These are phyloP conservation scores for Suhomyces pyralidae DNA, from an alignment of 805 yeast genomes.

Conservation along the genomic window DNA sequence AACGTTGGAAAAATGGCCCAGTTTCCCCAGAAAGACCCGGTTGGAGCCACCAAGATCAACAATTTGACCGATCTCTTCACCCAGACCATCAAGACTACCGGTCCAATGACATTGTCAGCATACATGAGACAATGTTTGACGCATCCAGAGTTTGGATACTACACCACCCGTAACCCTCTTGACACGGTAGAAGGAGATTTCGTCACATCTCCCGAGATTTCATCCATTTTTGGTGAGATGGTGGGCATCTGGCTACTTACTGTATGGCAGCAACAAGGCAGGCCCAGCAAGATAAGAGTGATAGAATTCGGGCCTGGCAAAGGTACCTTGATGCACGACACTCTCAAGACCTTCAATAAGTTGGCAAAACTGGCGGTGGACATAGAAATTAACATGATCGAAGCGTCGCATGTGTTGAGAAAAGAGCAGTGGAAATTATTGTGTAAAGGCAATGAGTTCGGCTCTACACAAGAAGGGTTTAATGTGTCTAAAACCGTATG, in stretches of 20 bases:
- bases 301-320: conserved; percentile 85
- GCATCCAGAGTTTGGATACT: conserved; percentile 75
- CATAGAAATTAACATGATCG: conserved; percentile 56
- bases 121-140: conserved; percentile 82
- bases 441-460: conserved; percentile 29
- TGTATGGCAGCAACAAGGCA: conserved; percentile 55
- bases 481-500: conserved; percentile 43
- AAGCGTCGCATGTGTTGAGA: conserved; percentile 66
- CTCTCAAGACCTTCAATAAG: conserved; percentile 46
- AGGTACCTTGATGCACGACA: conserved; percentile 75
- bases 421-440: conserved; percentile 51
- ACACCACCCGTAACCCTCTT: conserved; percentile 73
- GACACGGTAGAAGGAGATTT: conserved; percentile 66
- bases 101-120: conserved; percentile 70
- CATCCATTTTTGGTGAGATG: conserved; percentile 84
- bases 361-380: conserved; percentile 26
- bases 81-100: conserved; percentile 60
- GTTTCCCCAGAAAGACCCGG: conserved; percentile 26
- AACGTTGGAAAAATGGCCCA: conserved; percentile 36
- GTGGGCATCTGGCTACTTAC: conserved; percentile 70
- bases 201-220: conserved; percentile 82
- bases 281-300: conserved; percentile 48
- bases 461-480: conserved; percentile 29
- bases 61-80: conserved; percentile 38
- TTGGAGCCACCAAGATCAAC: conserved; percentile 14